These are phyloP conservation scores for Alternaria arbusti DNA, from an alignment of 2,329 filamentous ascomycete genomes.

Conservation along the genomic window DNA sequence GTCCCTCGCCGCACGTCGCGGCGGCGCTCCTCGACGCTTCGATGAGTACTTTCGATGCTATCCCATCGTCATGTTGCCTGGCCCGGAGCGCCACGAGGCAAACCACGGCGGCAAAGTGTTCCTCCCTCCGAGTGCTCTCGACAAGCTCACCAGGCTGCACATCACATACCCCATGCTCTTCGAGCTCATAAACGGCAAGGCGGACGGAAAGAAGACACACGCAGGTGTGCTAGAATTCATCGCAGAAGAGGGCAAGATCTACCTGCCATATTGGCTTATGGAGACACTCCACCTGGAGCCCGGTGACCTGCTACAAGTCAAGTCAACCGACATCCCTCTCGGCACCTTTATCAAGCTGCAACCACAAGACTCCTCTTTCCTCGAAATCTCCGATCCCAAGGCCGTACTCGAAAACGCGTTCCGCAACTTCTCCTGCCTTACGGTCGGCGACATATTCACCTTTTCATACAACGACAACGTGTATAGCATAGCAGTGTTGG, in stretches of 20 bases:
- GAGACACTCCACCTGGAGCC: conserved; percentile 86
- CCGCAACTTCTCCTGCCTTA: conserved; percentile 91
- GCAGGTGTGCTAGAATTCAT: conserved; percentile 97
- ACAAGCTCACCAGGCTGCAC: conserved; percentile 94
- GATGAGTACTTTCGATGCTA: conserved; percentile 99
- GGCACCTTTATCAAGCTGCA: conserved; percentile 96
- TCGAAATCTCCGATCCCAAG: conserved; percentile 96
- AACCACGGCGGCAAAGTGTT: conserved; percentile 99
- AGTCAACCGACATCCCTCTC: conserved; percentile 89
- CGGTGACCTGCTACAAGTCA: conserved; percentile 92
- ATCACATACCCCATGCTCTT: conserved; percentile 98
- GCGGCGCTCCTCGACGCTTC: conserved; percentile 73
- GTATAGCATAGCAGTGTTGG: conserved; percentile 91
- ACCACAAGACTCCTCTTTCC: conserved; percentile 89
- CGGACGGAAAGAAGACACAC: conserved; percentile 85
- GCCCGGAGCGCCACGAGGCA: conserved; percentile 83
- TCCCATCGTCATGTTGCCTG: conserved; percentile 91
- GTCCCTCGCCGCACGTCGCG: conserved; percentile 55
- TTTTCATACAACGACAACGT: conserved; percentile 96
- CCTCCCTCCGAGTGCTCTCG: conserved; percentile 91
- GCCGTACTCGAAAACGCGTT: conserved; percentile 97
- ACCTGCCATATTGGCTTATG: conserved; percentile 98
- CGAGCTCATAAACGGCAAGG: conserved; percentile 91
- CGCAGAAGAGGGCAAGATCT: conserved; percentile 94
- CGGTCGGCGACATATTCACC: conserved; percentile 92